Conservation (phyloP, 2,329 filamentous ascomycete genomes). For the Colletotrichum sidae region DNA sequence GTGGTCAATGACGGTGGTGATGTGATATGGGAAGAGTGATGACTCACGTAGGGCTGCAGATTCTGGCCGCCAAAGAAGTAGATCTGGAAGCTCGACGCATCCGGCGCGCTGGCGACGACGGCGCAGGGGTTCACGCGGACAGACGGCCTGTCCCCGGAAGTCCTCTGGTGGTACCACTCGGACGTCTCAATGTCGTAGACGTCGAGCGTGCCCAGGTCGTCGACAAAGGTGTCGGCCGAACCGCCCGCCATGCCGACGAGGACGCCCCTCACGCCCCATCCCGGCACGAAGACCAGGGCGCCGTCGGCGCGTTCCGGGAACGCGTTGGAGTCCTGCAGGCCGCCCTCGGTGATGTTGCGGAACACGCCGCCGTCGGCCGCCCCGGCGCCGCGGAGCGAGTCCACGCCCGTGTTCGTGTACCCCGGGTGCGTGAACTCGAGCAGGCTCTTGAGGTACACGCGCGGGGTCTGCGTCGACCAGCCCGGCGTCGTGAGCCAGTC, state of each 20-base stretch:
- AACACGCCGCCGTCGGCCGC: slow-evolving; percentile 74
- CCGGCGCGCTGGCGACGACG: slow-evolving; percentile 74
- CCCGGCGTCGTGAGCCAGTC: slow-evolving; percentile 69
- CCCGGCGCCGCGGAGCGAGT: slow-evolving; percentile 63
- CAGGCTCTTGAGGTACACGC: slow-evolving; percentile 79
- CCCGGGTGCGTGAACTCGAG: slow-evolving; percentile 82
- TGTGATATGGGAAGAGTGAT: background rate
- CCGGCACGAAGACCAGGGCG: slow-evolving; percentile 78
- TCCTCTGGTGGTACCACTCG: slow-evolving; percentile 80
- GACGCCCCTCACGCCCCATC: slow-evolving; percentile 77
- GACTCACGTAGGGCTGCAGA: slow-evolving; percentile 68
- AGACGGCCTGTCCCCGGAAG: slow-evolving; percentile 69
- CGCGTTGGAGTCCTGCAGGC: slow-evolving; percentile 64
- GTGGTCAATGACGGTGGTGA: too few relatives aligned
- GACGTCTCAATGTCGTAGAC: slow-evolving; percentile 81
- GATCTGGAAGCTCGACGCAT: slow-evolving; percentile 80
- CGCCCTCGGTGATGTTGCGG: slow-evolving; percentile 79
- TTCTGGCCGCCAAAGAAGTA: slow-evolving; percentile 85
- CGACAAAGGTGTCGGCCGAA: slow-evolving; percentile 74
- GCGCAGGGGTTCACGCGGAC: slow-evolving; percentile 80
- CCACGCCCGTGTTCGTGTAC: slow-evolving; percentile 71
- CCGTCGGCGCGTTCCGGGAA: slow-evolving; percentile 83
- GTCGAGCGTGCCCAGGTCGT: slow-evolving; percentile 66
- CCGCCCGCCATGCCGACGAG: slow-evolving; percentile 80
- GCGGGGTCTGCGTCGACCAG: slow-evolving; percentile 73